phyloP scores from a whole-genome alignment of 371 early-diverging fungal genomes.

The Cokeromyces recurvatus region DNA sequence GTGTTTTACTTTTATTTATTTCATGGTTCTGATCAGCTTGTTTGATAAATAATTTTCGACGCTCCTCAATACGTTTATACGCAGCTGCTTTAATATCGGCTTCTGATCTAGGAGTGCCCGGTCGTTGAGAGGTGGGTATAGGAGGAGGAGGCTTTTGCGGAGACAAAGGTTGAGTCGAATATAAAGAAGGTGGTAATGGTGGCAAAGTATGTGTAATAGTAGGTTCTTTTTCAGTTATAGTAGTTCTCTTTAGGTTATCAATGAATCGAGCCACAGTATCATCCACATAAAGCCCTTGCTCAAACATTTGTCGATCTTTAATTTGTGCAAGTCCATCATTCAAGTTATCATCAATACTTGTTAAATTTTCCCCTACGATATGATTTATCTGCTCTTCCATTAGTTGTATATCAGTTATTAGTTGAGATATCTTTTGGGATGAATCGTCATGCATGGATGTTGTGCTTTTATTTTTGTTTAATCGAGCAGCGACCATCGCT shows the following conservation, averaged over 20 bases:
- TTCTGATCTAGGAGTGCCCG: conserved; percentile 38
- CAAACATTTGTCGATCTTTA: conserved; percentile 42
- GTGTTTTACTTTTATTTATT: background rate
- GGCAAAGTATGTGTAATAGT: background rate
- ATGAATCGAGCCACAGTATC: conserved; percentile 35
- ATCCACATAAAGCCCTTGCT: conserved; percentile 34
- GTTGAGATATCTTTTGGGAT: background rate
- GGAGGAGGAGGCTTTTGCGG: conserved; percentile 22
- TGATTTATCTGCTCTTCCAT: background rate
- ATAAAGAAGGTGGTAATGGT: conserved; percentile 6
- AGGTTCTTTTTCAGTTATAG: background rate
- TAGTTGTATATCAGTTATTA: background rate
- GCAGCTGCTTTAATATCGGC: conserved; percentile 45
- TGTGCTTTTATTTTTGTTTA: conserved; percentile 5
- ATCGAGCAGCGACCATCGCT: conserved; percentile 34
- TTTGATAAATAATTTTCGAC: conserved; percentile 17
- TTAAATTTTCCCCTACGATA: conserved; percentile 14
- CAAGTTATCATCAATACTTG: conserved; percentile 12
- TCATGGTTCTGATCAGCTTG: background rate
- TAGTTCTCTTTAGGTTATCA: conserved; percentile 16
- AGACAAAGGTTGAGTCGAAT: background rate
- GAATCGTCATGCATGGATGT: background rate
- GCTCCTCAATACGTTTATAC: conserved; percentile 33
- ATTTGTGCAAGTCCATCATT: conserved; percentile 8
- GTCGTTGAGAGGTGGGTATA: conserved; percentile 34